phyloP scores from a whole-genome alignment of 129 eudicot genomes.

The Oenanthe sinensis region DNA sequence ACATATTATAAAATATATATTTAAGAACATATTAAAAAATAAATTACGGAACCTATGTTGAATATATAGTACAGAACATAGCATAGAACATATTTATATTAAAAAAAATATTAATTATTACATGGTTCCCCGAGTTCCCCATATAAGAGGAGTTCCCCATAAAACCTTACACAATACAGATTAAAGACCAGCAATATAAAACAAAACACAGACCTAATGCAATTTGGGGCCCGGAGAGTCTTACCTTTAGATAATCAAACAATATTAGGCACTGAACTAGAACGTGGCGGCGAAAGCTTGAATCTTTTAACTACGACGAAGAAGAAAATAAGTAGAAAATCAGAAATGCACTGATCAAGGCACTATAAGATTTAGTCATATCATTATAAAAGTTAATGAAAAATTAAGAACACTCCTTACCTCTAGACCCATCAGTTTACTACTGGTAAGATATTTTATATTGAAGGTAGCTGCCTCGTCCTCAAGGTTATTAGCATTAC shows the following conservation, averaged over 20 bases:
- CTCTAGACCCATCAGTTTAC: slow-evolving; percentile 96
- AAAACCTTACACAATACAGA: no score
- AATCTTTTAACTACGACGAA: slow-evolving; percentile 70
- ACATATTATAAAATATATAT: no score
- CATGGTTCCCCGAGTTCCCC: no score
- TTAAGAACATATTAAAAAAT: no score
- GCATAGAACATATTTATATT: no score
- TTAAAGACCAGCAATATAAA: background rate
- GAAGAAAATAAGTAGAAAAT: slow-evolving; percentile 6
- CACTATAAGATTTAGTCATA: background rate
- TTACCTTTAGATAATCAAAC: slow-evolving; percentile 91
- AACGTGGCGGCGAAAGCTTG: slow-evolving; percentile 92
- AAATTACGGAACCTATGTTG: no score
- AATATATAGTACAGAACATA: no score
- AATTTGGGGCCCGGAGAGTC: background rate
- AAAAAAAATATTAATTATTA: no score
- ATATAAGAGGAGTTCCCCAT: no score
- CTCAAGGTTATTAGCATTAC: slow-evolving; percentile 72
- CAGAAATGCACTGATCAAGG: background rate
- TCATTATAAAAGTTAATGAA: slow-evolving; percentile 1
- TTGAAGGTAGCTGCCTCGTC: slow-evolving; percentile 87
- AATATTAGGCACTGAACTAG: slow-evolving; percentile 87
- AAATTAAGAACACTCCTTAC: slow-evolving; percentile 24
- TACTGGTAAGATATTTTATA: slow-evolving; percentile 95
- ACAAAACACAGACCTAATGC: background rate